Evolutionary conservation across 305 asterid genomes (phyloP).

Genomic region (Salvia sclarea): DNA sequence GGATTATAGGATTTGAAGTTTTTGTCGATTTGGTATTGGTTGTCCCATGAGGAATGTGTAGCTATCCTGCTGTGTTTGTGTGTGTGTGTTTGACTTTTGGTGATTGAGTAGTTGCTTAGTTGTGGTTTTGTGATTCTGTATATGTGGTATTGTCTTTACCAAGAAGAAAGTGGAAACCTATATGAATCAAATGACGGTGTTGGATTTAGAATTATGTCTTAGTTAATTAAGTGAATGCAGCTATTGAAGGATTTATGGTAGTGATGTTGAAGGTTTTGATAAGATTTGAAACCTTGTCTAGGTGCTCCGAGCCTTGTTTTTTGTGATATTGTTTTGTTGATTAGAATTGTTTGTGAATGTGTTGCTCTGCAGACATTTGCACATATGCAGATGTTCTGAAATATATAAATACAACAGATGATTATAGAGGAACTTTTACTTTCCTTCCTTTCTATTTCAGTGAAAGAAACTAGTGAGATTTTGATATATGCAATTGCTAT

Average conservation of each 20-base stretch:
- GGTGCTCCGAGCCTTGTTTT: conserved; percentile 1
- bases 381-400: neutral
- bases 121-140: neutral
- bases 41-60: conserved; percentile 5
- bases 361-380: neutral
- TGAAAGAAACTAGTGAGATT: neutral
- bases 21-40: neutral
- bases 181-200: neutral
- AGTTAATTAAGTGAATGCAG: conserved; percentile 9
- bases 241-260: conserved; percentile 11
- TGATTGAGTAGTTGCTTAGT: neutral
- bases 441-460: neutral
- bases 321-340: neutral
- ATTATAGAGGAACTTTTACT: neutral
- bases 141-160: neutral
- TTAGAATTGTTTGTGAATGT: neutral
- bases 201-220: neutral
- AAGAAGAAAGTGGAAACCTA: conserved; percentile 1
- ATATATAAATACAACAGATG: neutral
- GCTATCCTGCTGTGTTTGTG: conserved; percentile 5
- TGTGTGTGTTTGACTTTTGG: neutral
- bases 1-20: neutral
- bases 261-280: conserved; percentile 2
- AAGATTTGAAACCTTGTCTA: neutral
- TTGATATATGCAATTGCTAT: neutral